Evolutionary conservation across 169 alveolate genomes (phyloP), one percentile per base, ranked within the genome.

Genomic region (Cryptosporidium muris): DNA sequence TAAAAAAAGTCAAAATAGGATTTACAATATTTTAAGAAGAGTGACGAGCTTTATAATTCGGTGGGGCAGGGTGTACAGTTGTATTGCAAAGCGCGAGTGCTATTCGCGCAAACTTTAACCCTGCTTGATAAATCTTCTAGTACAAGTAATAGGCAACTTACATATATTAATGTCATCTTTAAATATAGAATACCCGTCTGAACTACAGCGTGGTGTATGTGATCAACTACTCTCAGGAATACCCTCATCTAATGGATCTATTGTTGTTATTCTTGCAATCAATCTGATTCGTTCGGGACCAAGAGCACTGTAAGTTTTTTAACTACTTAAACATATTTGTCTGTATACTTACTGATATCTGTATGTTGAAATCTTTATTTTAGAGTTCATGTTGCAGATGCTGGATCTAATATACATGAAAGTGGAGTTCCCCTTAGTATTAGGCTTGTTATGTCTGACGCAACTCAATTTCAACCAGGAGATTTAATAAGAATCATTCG

Each of bases 361-460:
- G 14, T 2, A 53, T 36, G 11, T 5, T 38, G 4, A 3, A 25
- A 25, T 25, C 14, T 54, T 60, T 40, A 9, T 43, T 36, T 58
- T 48, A 74, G 85, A 14, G 85, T 74, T 16, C 85, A 74, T 11
- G 85, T 74, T 5, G 60, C 85, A 45, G 85, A 74, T 74, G 85
- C 85, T 37, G 85, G 85, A n/a, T 74, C 85, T 4, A 74, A 74
- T 74, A 38, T 74, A 64, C 60, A 58, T 60, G 85, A 74, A 6
- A 74, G 60, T 38, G 85, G 85, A 6, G 54, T 68, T 14, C 85
- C 85, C 6, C 60, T 74, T 43, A 74, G 85, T 48, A 74, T 74
- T 43, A 74, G 85, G 58, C 74, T 74, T 34, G 85, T 74, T n/a
- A 74, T 74, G 85, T 62, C 85, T 37, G 85, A 74, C 60, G 85